phyloP scores from a whole-genome alignment of 2,329 filamentous ascomycete species.

The Dactylellina haptotyla region DNA sequence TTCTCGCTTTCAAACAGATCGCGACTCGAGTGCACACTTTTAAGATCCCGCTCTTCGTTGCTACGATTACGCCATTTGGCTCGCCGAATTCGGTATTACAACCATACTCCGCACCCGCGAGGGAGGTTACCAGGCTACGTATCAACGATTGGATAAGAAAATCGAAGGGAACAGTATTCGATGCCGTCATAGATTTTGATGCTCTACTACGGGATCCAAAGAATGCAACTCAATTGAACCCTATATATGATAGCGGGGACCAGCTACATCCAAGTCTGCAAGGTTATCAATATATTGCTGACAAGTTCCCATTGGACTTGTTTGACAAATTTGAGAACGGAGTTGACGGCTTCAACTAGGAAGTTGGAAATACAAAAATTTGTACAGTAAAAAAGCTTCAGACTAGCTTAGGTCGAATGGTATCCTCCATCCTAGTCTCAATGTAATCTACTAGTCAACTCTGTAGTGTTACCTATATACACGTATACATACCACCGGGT shows the following conservation, averaged over 20 bases:
- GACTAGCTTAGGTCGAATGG: too few species aligned
- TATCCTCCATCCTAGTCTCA: too few species aligned
- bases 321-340: slow-evolving; percentile 61
- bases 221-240: slow-evolving; percentile 65
- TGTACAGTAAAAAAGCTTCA: too few species aligned
- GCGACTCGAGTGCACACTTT: slow-evolving; percentile 64
- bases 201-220: slow-evolving; percentile 66
- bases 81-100: slow-evolving; percentile 63
- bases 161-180: slow-evolving; percentile 66
- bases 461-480: too few species aligned
- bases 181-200: slow-evolving; percentile 73
- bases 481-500: too few species aligned
- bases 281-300: slow-evolving; percentile 71
- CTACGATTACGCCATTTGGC: slow-evolving; percentile 74
- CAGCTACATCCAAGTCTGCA: slow-evolving; percentile 71
- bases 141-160: slow-evolving; percentile 72
- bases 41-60: slow-evolving; percentile 67
- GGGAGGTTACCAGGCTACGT: slow-evolving; percentile 68
- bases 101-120: slow-evolving; percentile 66
- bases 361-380: neutral
- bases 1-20: slow-evolving; percentile 71
- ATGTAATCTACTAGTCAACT: too few species aligned
- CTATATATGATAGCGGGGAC: slow-evolving; percentile 70
- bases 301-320: slow-evolving; percentile 68
- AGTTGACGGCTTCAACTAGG: slow-evolving; percentile 43